Conservation (phyloP, 169 alveolate species). For the Babesia ovata region DNA sequence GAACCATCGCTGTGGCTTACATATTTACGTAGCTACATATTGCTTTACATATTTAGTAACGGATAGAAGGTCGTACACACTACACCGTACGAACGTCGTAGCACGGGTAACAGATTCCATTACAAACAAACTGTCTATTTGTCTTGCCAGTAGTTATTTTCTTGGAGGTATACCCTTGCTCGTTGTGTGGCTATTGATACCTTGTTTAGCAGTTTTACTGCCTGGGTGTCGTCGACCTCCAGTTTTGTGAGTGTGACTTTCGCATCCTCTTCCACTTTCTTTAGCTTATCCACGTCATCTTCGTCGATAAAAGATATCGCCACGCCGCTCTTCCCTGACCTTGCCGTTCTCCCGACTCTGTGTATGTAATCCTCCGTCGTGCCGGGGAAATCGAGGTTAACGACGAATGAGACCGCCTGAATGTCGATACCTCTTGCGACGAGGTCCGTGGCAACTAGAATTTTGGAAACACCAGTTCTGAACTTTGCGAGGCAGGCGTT, state of each 20-base stretch:
- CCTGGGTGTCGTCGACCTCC: constrained; percentile 85
- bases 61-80: constrained; percentile 37
- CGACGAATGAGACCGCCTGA: constrained; percentile 92
- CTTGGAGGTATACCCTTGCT: constrained; percentile 65
- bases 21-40: background rate
- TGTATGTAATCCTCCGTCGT: constrained; percentile 91
- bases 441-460: constrained; percentile 94
- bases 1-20: background rate
- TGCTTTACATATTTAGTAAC: background rate
- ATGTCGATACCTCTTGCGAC: constrained; percentile 98
- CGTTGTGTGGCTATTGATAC: constrained; percentile 88
- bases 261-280: constrained; percentile 76
- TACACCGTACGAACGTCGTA: background rate
- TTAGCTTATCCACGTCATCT: constrained; percentile 83
- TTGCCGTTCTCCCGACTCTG: constrained; percentile 97
- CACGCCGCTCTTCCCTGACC: constrained; percentile 95
- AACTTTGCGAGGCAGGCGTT: constrained; percentile 91
- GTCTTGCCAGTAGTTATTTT: constrained; percentile 23
- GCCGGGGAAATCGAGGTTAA: constrained; percentile 93
- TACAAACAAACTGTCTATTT: constrained; percentile 10
- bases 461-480: constrained; percentile 86
- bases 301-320: constrained; percentile 90
- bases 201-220: constrained; percentile 85
- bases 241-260: constrained; percentile 74
- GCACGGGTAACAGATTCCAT: background rate